phyloP scores from a whole-genome alignment of 768 basidiomycete genomes.

The Mycena alexandri region DNA sequence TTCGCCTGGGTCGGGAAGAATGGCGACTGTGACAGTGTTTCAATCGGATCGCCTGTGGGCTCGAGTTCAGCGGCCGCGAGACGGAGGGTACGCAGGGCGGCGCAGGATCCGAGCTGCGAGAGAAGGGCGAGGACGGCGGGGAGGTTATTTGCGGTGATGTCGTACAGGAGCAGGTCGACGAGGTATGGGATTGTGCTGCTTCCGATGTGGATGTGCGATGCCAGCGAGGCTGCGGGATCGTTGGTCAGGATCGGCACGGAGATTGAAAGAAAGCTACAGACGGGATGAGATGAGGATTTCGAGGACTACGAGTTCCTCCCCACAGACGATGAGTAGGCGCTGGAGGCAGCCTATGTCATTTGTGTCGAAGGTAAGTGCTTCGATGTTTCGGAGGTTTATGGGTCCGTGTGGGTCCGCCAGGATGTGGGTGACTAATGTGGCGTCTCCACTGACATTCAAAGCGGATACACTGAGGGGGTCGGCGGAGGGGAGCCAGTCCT shows the following conservation, averaged over 20 bases:
- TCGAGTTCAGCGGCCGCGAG: constrained; percentile 9
- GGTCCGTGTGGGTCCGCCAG: constrained; percentile 4
- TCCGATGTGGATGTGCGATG: constrained; percentile 8
- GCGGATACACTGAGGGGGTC: background rate
- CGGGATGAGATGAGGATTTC: constrained; percentile 8
- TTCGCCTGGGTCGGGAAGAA: background rate
- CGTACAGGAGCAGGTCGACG: constrained; percentile 14
- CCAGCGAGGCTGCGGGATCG: background rate
- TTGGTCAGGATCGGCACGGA: no score
- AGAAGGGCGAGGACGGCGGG: constrained; percentile 9
- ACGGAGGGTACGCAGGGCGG: constrained; percentile 17
- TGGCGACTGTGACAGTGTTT: background rate
- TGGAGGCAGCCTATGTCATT: constrained; percentile 7
- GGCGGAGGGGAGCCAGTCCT: background rate
- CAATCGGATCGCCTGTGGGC: background rate
- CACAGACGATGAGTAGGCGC: constrained; percentile 7
- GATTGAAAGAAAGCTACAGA: background rate
- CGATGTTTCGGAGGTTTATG: background rate
- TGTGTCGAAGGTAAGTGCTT: constrained; percentile 19
- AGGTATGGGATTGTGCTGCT: constrained; percentile 2
- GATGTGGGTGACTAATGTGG: background rate
- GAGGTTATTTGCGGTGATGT: constrained; percentile 4
- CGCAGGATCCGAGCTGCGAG: background rate
- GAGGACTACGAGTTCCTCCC: constrained; percentile 1
- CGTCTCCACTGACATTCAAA: constrained; percentile 19